phyloP scores from a whole-genome alignment of 1,284 basidiomycete genomes.

The Amylostereum chailletii region DNA sequence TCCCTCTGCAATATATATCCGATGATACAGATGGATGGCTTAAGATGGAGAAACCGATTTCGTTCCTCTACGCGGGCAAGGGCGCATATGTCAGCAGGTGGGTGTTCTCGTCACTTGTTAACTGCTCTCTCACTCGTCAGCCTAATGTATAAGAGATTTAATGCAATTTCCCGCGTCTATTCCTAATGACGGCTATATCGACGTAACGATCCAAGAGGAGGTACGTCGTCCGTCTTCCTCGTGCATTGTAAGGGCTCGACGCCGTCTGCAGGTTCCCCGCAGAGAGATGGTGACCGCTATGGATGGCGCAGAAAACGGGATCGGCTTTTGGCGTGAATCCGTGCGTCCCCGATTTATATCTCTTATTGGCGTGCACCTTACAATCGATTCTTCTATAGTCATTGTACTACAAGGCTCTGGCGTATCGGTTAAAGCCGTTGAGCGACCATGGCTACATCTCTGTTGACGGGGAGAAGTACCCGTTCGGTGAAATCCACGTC shows the following conservation, averaged over 20 bases:
- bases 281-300: constrained; percentile 51
- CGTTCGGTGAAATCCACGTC: constrained; percentile 77
- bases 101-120: constrained; percentile 3
- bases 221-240: constrained; percentile 27
- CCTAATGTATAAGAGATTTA: constrained; percentile 38
- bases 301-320: constrained; percentile 62
- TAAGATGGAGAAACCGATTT: constrained; percentile 58
- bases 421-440: constrained; percentile 68
- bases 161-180: constrained; percentile 84
- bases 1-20: constrained; percentile 31
- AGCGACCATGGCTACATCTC: constrained; percentile 44
- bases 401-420: constrained; percentile 73
- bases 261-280: constrained; percentile 38
- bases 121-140: background rate
- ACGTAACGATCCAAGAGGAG: constrained; percentile 63
- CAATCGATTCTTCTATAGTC: constrained; percentile 32
- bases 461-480: constrained; percentile 81
- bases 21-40: constrained; percentile 54
- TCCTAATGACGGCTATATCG: constrained; percentile 75
- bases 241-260: background rate
- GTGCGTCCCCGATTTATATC: constrained; percentile 28
- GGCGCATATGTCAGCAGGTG: constrained; percentile 66
- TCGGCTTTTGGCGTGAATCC: constrained; percentile 56
- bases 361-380: no score
- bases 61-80: constrained; percentile 69